phyloP scores from a whole-genome alignment of 2,329 filamentous ascomycete species.

The Fusarium beomiforme region DNA sequence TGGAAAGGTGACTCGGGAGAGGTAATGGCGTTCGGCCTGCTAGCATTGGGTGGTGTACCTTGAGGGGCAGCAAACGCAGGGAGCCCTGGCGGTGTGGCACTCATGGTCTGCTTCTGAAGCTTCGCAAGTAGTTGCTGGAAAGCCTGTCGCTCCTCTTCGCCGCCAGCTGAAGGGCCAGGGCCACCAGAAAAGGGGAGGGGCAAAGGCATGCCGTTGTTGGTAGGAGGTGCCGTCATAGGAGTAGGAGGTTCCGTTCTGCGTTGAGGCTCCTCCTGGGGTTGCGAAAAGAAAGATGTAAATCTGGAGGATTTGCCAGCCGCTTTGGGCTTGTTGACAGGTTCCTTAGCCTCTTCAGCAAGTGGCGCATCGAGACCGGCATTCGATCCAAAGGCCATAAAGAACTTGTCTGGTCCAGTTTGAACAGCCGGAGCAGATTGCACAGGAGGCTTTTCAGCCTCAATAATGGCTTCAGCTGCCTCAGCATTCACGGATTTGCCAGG shows the following conservation, averaged over 20 bases:
- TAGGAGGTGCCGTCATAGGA: slow-evolving; percentile 48
- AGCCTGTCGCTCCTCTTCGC: slow-evolving; percentile 81
- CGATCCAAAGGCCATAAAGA: slow-evolving; percentile 71
- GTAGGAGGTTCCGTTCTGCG: slow-evolving; percentile 61
- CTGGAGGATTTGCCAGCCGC: slow-evolving; percentile 75
- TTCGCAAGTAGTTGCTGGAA: slow-evolving; percentile 86
- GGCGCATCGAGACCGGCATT: slow-evolving; percentile 57
- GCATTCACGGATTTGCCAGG: slow-evolving; percentile 50
- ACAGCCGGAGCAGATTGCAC: slow-evolving; percentile 69
- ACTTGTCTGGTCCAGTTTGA: slow-evolving; percentile 78
- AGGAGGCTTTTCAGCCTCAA: slow-evolving; percentile 62
- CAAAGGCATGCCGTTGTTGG: slow-evolving; percentile 22
- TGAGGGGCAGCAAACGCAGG: slow-evolving; percentile 57
- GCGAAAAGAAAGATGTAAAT: slow-evolving; percentile 82
- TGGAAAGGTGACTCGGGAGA: slow-evolving; percentile 60
- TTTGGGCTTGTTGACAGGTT: slow-evolving; percentile 63
- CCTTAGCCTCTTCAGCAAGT: slow-evolving; percentile 60
- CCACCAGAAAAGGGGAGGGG: slow-evolving; percentile 27
- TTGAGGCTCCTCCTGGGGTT: slow-evolving; percentile 61
- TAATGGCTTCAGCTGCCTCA: slow-evolving; percentile 48
- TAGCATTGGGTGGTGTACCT: slow-evolving; percentile 36
- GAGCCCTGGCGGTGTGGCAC: slow-evolving; percentile 56
- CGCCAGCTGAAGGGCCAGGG: slow-evolving; percentile 49
- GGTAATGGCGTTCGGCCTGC: slow-evolving; percentile 52
- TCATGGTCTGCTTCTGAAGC: slow-evolving; percentile 70